Conservation (phyloP, 768 basidiomycete genomes). For the Omphalotus guepiniiformis region DNA sequence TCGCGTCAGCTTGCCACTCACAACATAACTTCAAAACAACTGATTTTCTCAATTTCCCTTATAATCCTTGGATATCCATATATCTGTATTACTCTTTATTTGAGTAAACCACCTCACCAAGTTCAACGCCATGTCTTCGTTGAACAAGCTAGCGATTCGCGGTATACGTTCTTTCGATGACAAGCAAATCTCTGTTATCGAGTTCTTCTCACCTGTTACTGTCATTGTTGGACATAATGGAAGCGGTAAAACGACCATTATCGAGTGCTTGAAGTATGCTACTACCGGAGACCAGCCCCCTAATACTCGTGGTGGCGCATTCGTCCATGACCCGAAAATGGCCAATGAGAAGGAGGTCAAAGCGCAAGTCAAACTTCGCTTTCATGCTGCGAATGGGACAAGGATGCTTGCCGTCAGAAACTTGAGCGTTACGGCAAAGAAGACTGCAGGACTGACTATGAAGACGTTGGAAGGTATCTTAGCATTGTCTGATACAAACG, state of each 20-base stretch:
- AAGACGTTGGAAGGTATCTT: slow-evolving; percentile 95
- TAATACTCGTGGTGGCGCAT: slow-evolving; percentile 97
- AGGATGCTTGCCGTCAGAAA: slow-evolving; percentile 90
- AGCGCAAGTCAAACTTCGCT: slow-evolving; percentile 94
- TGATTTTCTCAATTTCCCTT: too few relatives aligned
- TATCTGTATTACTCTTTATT: too few relatives aligned
- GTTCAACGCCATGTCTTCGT: slow-evolving; percentile 54
- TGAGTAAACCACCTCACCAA: too few relatives aligned
- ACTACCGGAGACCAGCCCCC: slow-evolving; percentile 98
- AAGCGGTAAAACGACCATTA: slow-evolving; percentile 97
- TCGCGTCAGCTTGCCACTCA: too few relatives aligned
- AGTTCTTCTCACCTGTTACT: slow-evolving; percentile 96
- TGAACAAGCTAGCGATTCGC: slow-evolving; percentile 92
- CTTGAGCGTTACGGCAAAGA: slow-evolving; percentile 90
- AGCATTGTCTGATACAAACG: slow-evolving; percentile 61
- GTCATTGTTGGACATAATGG: slow-evolving; percentile 99
- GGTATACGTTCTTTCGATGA: slow-evolving; percentile 96
- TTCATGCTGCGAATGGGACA: slow-evolving; percentile 83
- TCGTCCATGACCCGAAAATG: slow-evolving; percentile 98
- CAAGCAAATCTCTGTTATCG: slow-evolving; percentile 88
- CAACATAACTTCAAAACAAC: too few relatives aligned
- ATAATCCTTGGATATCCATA: too few relatives aligned
- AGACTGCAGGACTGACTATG: slow-evolving; percentile 85
- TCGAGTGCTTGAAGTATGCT: slow-evolving; percentile 98
- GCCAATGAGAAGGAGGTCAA: slow-evolving; percentile 99